Evolutionary conservation across 2,329 filamentous ascomycete genomes (phyloP), one percentile per base, ranked within the genome.

Genomic region (Ilyonectria destructans): DNA sequence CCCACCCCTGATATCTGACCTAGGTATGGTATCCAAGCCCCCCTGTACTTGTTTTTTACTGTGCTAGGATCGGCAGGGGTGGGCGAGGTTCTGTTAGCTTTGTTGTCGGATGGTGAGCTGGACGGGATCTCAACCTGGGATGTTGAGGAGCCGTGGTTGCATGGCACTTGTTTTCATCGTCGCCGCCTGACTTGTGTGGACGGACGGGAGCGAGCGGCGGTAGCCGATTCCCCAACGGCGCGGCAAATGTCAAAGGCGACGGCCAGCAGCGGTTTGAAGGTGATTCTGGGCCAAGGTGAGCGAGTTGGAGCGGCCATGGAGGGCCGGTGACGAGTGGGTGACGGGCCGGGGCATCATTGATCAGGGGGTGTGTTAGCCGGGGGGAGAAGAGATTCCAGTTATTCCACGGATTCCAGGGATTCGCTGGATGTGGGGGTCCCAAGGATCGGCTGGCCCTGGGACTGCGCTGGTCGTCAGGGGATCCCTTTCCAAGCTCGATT

Each of bases 31-130:
- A 66, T 66, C 52, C 58, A 61, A 63, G 64, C 37, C 59, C 37
- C 59, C 73, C 73, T 72, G 73, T 67, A 54, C 65, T 72, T 70
- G 45, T 65, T 66, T 65, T 68, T 65, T 52, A 49, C 65, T 58
- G 73, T 69, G 40, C 73, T 69, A 70, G 73, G 74, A 76, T 76
- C 74, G 68, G 74, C 74, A 76, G 73, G 74, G 74, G 55, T 45
- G 49, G 56, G 56, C 54, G 57, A 55, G 35, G 29, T 62, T 46
- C 46, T 58, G 57, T 62, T 62, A 59, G 58, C 58, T 68, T 65
- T 66, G 52, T 67, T 62, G 51, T 64, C 49, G 45, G 23, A 54
- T 48, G 26, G 55, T 56, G 51, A 67, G 51, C 58, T 40, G 45
- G 52, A 49, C 37, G 55, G 56, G 12, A 58, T n/a, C 56, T 26